Evolutionary conservation across 2,329 filamentous ascomycete genomes (phyloP).

Genomic region (Microascus cirrosus): DNA sequence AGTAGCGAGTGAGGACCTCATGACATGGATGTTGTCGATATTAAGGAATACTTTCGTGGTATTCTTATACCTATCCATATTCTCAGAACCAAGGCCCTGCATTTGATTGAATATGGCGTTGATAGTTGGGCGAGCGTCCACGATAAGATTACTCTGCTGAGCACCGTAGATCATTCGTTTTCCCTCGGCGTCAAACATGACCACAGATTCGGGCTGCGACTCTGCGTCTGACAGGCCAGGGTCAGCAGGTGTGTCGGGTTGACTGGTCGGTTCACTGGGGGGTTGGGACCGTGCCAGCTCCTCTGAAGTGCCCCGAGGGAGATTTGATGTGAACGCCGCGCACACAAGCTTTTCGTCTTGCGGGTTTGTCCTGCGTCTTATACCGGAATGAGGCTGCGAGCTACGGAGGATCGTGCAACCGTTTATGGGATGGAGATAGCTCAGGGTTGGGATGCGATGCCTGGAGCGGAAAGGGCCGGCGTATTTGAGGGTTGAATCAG

Average conservation of each 20-base stretch:
- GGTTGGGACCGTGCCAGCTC: conserved; percentile 11
- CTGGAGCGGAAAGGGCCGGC: conserved; percentile 82
- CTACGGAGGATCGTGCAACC: conserved; percentile 94
- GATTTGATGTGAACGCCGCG: conserved; percentile 75
- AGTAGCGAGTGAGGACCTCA: conserved; percentile 81
- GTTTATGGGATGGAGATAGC: conserved; percentile 93
- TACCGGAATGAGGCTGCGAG: conserved; percentile 81
- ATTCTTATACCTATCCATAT: conserved; percentile 94
- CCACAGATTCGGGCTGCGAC: conserved; percentile 37
- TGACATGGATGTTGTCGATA: conserved; percentile 97
- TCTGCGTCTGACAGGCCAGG: conserved; percentile 14
- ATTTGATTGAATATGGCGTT: conserved; percentile 94
- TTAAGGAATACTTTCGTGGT: conserved; percentile 85
- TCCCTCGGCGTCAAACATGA: conserved; percentile 47
- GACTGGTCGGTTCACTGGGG: background rate
- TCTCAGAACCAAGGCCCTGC: conserved; percentile 86
- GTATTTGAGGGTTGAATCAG: conserved; percentile 95
- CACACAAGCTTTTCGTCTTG: conserved; percentile 92
- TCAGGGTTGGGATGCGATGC: conserved; percentile 75
- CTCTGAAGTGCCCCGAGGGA: conserved; percentile 18
- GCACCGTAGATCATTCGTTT: conserved; percentile 72
- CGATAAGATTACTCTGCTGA: conserved; percentile 87
- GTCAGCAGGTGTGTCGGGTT: conserved; percentile 11
- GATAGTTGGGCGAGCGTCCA: conserved; percentile 86
- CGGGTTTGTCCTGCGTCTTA: conserved; percentile 79